Evolutionary conservation across 2,329 filamentous ascomycete species (phyloP).

Genomic region (Colletotrichum sp.): DNA sequence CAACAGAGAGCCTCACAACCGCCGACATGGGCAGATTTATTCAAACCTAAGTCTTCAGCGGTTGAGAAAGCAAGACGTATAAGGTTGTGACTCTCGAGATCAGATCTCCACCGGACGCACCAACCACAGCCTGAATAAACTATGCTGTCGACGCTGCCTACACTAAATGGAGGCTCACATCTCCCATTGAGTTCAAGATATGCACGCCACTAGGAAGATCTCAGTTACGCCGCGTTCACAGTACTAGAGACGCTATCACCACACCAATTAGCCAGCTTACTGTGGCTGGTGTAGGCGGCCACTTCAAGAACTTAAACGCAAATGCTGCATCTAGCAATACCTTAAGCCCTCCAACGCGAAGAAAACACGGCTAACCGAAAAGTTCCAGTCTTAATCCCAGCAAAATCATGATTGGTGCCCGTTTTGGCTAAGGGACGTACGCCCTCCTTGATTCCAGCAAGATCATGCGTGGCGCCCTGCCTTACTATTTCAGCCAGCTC

Average conservation of each 20-base stretch:
- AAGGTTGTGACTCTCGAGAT: not conserved
- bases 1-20: not conserved
- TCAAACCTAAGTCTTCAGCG: not conserved
- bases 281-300: not conserved
- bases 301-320: not conserved
- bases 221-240: not conserved
- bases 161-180: not conserved
- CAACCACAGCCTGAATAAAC: not conserved
- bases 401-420: not conserved
- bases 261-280: not conserved
- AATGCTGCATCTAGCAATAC: not conserved
- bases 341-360: too few relatives aligned
- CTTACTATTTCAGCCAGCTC: not conserved
- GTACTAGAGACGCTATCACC: not conserved
- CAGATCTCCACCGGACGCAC: not conserved
- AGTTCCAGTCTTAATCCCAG: not conserved
- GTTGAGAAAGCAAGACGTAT: not conserved
- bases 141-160: not conserved
- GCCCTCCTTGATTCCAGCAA: not conserved
- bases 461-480: not conserved
- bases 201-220: not conserved
- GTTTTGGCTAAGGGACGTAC: not conserved
- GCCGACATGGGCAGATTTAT: not conserved
- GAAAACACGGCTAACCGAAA: too few relatives aligned
- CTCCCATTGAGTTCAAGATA: not conserved